Percentiles rank a stretch among this genome's conserved stretches.
Evolutionary conservation across 306 rosid species (phyloP).

Genomic region (Ormosia semicastrata): DNA sequence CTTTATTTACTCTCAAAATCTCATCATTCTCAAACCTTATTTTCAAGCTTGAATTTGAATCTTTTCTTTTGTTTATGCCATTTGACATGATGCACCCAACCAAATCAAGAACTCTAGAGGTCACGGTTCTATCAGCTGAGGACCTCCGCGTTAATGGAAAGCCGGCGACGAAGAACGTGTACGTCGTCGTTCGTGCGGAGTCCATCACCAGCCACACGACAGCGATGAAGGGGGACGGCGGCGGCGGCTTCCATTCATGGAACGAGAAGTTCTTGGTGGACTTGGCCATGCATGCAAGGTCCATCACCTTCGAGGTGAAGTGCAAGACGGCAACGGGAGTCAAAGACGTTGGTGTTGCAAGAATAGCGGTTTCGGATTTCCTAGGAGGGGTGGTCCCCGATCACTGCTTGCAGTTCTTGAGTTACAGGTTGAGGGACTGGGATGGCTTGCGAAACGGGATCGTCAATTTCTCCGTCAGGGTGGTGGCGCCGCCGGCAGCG

Average conservation of each 20-base stretch:
- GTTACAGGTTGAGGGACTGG: constrained; percentile 53
- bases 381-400: constrained; percentile 28
- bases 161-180: constrained; percentile 31
- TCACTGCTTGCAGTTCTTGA: constrained; percentile 37
- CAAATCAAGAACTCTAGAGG: constrained; percentile 35
- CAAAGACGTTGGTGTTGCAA: constrained; percentile 40
- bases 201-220: constrained; percentile 26
- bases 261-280: constrained; percentile 43
- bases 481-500: not conserved
- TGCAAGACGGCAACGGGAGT: constrained; percentile 29
- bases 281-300: constrained; percentile 26
- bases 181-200: constrained; percentile 41
- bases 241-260: constrained; percentile 40
- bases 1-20: not conserved
- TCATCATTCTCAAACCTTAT: not conserved
- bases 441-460: constrained; percentile 47
- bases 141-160: constrained; percentile 36
- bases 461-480: constrained; percentile 52
- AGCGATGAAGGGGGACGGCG: not conserved
- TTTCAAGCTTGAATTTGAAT: not conserved
- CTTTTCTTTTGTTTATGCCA: not conserved
- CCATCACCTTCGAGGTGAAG: constrained; percentile 43
- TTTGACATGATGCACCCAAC: not conserved
- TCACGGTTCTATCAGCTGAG: constrained; percentile 49
- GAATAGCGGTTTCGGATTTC: constrained; percentile 49